Evolutionary conservation across 768 basidiomycete species (phyloP), one percentile per base, ranked within the genome.

Genomic region (Cystofilobasidium bisporidii): DNA sequence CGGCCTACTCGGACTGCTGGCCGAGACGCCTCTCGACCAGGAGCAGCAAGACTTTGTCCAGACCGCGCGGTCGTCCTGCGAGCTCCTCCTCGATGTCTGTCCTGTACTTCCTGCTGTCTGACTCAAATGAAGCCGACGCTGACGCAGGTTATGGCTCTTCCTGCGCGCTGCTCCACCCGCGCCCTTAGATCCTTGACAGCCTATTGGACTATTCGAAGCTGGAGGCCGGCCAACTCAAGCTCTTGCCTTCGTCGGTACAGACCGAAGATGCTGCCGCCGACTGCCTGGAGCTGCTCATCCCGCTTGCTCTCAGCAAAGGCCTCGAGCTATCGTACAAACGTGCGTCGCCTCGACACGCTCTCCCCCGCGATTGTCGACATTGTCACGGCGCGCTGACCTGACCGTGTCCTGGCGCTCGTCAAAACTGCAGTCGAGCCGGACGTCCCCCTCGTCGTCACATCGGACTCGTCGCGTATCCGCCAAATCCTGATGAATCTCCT

Each of bases 161-260:
- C 12, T 60, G 36, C 1, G 20, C 1, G 20, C 32, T 3, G 10
- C 20, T 50, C 48, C 20, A 2, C 2, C 48, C 10, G 48, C 6
- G 3, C 26, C 3, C 14, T 3, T 9, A 61, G 85, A 87, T 88
- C 74, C 88, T 88, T 71, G 86, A 87, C 74, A 86, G 85, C 1
- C 86, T 88, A 59, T 76, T 88, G 71, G 87, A 88, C 73, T 88
- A 87, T 76, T 87, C 86, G 76, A 88, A 88, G 74, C 78, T 87
- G 1, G 87, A 88, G 74, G 87, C 86, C 24, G 87, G 85, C 58
- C 86, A 86, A 26, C 79, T 87, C 26, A 88, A 87, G 75, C 74
- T 88, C 50, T 86, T 87, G 71, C 82, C 81, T 36, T 83, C 83
- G 56, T 82, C 83, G 0, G 86, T 87, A 72, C 74, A 83, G 20